Evolutionary conservation across 495 filamentous ascomycete genomes (phyloP), one percentile per base, ranked within the genome.

Genomic region (Pyrenopolyporus hunteri): DNA sequence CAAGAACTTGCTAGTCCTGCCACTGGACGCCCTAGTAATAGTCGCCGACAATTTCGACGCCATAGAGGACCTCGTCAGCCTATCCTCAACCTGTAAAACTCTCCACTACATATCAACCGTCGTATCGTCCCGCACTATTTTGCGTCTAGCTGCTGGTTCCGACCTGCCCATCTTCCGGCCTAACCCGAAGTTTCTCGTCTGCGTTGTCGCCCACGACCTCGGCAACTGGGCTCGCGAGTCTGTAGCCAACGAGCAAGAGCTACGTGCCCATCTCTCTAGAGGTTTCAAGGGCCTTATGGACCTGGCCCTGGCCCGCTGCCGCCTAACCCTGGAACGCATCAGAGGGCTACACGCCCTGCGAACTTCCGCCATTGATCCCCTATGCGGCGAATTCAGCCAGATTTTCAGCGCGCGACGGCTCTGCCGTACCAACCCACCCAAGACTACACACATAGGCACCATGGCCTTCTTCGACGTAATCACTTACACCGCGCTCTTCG

Each of bases 81-180:
- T 72, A 16, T 63, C 72, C 2, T 71, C 75, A 4, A 69, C 71
- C 6, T 75, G 74, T 46, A 57, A 67, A 2, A 5, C 29, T 1
- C 61, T 78, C 1, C 45, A 50, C 16, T 17, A n/a, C 0, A 33
- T 43, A 20, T 45, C 56, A 51, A 19, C 22, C 0, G 6, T 26
- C 13, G 51, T 40, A 1, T 33, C 11, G 3, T 55, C 67, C 1
- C 39, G 49, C 22, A 31, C 39, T 43, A 71, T 76, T 26, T 62
- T 78, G 28, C 64, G 43, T 6, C 69, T 77, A 0, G 72, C 76
- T 8, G 66, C 55, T 5, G 61, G 64, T 9, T 69, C 68, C 1
- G 45, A 54, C n/a, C 64, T 58, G 2, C 59, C 59, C 33, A 76
- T 78, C 62, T 79, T 76, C 63, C 69, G 71, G 7, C 76, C 74